Base-by-base conservation (phyloP, 2,329 filamentous ascomycete species). In the Coniochaeta hoffmannii region DNA sequence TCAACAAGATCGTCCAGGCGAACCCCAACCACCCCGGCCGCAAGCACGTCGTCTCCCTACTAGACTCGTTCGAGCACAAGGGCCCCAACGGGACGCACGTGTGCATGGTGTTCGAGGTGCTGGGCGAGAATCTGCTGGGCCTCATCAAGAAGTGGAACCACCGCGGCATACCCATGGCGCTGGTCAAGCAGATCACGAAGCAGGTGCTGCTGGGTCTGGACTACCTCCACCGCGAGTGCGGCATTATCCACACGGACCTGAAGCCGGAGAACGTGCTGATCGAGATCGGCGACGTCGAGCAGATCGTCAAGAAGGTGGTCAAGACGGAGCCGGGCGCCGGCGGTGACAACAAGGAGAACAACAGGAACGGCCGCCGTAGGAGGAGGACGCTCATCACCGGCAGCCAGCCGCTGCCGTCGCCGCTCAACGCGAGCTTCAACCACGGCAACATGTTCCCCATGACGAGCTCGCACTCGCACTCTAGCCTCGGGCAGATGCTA, bases 71-170 rank as follows among this genome's bases (percentile, higher is more conserved):
- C 71, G 93, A 97, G 70, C 94, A 97, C 76, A 95, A 95, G 71
- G 94, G 94, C 10, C 93, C 93, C 44, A 95, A 99, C 67, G 94
- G 94, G 50, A 88, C 90, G 53, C 94, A 99, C 68, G 91, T 97
- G 57, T 99, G 94, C 77, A 97, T 99, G 93, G 94, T 99, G 8
- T 99, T 99, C 65, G 94, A 99, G 71, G 94, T 99, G 3, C 74
- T 99, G 56, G 94, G 94, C 54, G 92, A 97, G 79, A 97, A 97
- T 68, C 74, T 97, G 60, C 76, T 97, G 54, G 93, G 94, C 26
- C 74, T 99, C 68, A 97, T 99, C 79, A 97, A 97, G 82, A 86
- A 90, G 65, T 97, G 93, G 92, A 97, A 97, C 70, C 94, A 97
- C 71, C 84, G 94, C 58, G 94, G 94, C 51, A 97, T 99, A 57